phyloP scores from a whole-genome alignment of 306 rosid genomes.

The Lagenaria siceraria region DNA sequence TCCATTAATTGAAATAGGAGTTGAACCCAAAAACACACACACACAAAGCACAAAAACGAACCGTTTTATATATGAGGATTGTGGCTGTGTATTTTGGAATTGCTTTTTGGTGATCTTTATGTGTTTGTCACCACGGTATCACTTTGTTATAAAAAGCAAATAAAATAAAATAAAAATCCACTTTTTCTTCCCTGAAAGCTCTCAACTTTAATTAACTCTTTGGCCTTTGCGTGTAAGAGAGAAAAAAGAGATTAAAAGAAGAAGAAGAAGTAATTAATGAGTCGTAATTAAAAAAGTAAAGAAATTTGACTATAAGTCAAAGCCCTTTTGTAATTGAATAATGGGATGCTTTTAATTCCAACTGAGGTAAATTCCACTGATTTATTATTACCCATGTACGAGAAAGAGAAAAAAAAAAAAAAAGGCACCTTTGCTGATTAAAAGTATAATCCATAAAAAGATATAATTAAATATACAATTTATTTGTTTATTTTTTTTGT shows the following conservation, averaged over 20 bases:
- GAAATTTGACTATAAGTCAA: not conserved
- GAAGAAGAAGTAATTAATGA: not conserved
- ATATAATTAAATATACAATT: no score
- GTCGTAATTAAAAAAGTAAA: not conserved
- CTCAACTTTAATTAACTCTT: not conserved
- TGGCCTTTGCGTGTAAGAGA: slow-evolving; percentile 5
- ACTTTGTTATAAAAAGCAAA: not conserved
- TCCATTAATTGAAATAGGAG: not conserved
- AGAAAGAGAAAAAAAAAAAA: not conserved
- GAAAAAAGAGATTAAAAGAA: not conserved
- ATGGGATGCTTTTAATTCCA: not conserved
- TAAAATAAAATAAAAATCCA: not conserved
- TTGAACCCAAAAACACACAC: no score
- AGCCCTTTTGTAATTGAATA: not conserved
- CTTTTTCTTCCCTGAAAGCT: not conserved
- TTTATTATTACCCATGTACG: not conserved
- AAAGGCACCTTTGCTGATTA: no score
- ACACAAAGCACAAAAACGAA: not conserved
- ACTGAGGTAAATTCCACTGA: not conserved
- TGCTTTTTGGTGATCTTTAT: not conserved
- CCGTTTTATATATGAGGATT: not conserved
- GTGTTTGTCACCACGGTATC: not conserved
- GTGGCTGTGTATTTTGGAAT: not conserved
- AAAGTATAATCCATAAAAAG: no score
- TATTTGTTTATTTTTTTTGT: no score